phyloP scores from a whole-genome alignment of 805 yeast genomes.

The Teunomyces pallodes region DNA sequence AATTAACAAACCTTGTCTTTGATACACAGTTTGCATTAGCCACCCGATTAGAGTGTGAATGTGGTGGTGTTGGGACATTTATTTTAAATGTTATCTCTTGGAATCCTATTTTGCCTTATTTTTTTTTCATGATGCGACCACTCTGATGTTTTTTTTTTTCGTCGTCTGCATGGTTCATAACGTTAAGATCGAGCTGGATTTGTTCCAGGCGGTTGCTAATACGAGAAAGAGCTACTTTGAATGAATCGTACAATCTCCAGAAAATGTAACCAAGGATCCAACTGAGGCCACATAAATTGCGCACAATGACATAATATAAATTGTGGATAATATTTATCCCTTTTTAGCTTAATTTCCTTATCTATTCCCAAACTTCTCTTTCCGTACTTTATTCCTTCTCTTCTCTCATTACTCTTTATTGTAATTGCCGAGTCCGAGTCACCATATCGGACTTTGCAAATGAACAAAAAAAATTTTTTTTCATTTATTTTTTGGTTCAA shows the following conservation, averaged over 20 bases:
- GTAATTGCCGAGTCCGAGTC: background rate
- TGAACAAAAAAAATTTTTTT: background rate
- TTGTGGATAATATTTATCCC: no score
- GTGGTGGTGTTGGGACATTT: background rate
- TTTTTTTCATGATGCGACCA: background rate
- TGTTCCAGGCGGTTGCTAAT: background rate
- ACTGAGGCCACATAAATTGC: no score
- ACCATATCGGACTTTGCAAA: slow-evolving; percentile 1
- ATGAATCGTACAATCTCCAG: background rate
- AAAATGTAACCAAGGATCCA: no score
- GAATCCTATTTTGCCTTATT: background rate
- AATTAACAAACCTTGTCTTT: background rate
- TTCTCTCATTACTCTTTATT: no score
- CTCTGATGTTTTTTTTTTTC: background rate
- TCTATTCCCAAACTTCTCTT: no score
- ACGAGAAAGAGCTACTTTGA: background rate
- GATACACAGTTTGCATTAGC: background rate
- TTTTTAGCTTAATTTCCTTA: no score
- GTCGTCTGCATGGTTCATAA: background rate
- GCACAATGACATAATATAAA: no score
- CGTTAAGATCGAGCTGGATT: background rate
- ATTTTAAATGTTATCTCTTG: background rate
- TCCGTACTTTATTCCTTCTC: no score
- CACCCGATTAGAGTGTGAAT: background rate
- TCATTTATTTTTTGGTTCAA: background rate